Base-by-base conservation (phyloP, 2,329 filamentous ascomycete species). In the Chaetomiaceae sp. region DNA sequence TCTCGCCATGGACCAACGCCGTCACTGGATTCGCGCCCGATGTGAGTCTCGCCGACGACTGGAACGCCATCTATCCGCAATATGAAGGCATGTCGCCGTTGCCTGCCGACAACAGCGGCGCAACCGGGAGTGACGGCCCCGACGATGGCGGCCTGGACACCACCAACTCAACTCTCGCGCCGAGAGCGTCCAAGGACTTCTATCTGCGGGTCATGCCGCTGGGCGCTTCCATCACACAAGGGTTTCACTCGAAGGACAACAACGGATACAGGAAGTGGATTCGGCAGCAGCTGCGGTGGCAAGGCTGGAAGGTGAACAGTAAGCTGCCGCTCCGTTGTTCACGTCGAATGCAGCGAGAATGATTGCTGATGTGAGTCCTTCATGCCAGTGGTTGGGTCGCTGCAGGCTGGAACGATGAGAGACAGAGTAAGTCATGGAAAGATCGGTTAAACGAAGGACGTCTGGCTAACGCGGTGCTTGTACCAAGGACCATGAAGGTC, bases 401-500 rank as follows among this genome's bases (percentile, higher is more conserved):
- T 38, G 37, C 32, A 34, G 30, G 24, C 40, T n/a, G 44, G 46
- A 17, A 18, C 1, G 3, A 43, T 48, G 39, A 34, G 15, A 2
- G 44, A 46, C 17, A 45, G 22, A 9, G 22, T 24, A 9, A 24
- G 22, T 24, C 33, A n/a, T n/a, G n/a, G n/a, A n/a, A n/a, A n/a
- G n/a, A n/a, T n/a, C n/a, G n/a, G n/a, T n/a, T n/a, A n/a, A n/a
- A n/a, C n/a, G n/a, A n/a, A n/a, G n/a, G n/a, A n/a, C n/a, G n/a
- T n/a, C n/a, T n/a, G n/a, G 22, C 22, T 24, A 9, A 24, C 22
- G 22, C 6, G 22, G 5, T 24, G 22, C 22, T n/a, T n/a, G 22
- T 24, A 24, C 22, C 22, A 24, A 52, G 49, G 54, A 58, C 19
- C 55, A 58, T 34, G 54, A 58, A 37, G 54, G 56, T 2, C 46